These are phyloP conservation scores for Vitis cinerea DNA, from an alignment of 164 flowering plant species.

Conservation along the genomic window DNA sequence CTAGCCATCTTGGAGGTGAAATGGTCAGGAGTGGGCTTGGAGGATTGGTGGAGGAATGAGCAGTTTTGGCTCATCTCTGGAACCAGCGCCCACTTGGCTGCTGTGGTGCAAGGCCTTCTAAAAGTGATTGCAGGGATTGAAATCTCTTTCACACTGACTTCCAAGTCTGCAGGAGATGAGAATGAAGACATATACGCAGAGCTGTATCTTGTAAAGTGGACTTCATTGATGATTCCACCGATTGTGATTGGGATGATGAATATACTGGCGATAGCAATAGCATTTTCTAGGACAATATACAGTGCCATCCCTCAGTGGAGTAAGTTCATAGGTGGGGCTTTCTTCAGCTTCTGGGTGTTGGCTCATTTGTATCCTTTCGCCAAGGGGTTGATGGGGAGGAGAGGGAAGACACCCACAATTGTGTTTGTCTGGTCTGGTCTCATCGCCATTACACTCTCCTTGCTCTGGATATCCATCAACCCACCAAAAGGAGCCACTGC, in stretches of 20 bases:
- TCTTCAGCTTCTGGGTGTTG: constrained; percentile 83
- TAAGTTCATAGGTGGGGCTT: constrained; percentile 66
- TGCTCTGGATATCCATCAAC: constrained; percentile 59
- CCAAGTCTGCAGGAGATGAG: constrained; percentile 67
- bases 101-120: constrained; percentile 70
- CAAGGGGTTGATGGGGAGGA: constrained; percentile 77
- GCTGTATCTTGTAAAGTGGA: constrained; percentile 68
- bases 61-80: constrained; percentile 85
- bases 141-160: constrained; percentile 71
- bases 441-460: constrained; percentile 65
- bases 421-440: constrained; percentile 83
- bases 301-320: constrained; percentile 61
- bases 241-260: constrained; percentile 65
- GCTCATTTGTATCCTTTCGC: constrained; percentile 82
- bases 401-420: constrained; percentile 72
- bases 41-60: constrained; percentile 91
- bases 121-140: constrained; percentile 80
- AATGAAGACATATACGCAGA: constrained; percentile 66
- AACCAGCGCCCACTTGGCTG: constrained; percentile 71
- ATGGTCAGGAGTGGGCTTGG: constrained; percentile 72
- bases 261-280: constrained; percentile 53
- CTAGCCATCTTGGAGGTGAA: constrained; percentile 68
- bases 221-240: constrained; percentile 69
- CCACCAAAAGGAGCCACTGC: constrained; percentile 29
- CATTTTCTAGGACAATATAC: constrained; percentile 57